Conservation (phyloP, 345 rosid species). For the Tarenaya hassleriana region DNA sequence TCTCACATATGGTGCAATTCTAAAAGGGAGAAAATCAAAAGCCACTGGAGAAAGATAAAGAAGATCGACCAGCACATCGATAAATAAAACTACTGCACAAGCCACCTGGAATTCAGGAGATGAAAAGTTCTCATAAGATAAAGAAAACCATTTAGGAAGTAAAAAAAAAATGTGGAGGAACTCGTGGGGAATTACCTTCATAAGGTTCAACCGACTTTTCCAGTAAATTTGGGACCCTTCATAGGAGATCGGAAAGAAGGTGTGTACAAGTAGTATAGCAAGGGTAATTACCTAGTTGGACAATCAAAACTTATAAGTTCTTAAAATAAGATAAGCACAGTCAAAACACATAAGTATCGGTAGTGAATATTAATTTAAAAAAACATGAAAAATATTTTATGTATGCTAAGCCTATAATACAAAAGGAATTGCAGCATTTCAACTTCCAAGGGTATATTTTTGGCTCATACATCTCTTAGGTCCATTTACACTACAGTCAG, state of each 20-base stretch:
- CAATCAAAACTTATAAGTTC: constrained; percentile 1
- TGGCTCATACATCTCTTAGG: not conserved
- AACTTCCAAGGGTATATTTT: not conserved
- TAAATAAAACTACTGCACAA: constrained; percentile 54
- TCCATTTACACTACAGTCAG: constrained; percentile 3
- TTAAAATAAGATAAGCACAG: constrained; percentile 6
- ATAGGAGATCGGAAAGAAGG: constrained; percentile 63
- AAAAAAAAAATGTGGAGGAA: constrained; percentile 12
- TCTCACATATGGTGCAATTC: constrained; percentile 85
- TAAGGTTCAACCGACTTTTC: constrained; percentile 45
- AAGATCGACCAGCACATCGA: constrained; percentile 65
- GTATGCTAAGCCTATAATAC: no score
- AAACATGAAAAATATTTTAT: not conserved
- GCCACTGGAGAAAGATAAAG: constrained; percentile 72
- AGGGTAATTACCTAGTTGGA: constrained; percentile 42
- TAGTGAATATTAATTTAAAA: not conserved
- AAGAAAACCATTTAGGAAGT: constrained; percentile 1
- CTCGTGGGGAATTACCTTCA: constrained; percentile 47
- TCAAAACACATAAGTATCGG: constrained; percentile 6
- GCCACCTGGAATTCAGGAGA: constrained; percentile 53
- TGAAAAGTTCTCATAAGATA: not conserved
- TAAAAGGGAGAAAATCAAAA: constrained; percentile 59
- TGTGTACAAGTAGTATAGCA: constrained; percentile 48
- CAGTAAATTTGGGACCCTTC: constrained; percentile 67
- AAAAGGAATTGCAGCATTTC: not conserved